Base-by-base conservation (phyloP, 305 asterid species). In the Ilex paraguariensis region DNA sequence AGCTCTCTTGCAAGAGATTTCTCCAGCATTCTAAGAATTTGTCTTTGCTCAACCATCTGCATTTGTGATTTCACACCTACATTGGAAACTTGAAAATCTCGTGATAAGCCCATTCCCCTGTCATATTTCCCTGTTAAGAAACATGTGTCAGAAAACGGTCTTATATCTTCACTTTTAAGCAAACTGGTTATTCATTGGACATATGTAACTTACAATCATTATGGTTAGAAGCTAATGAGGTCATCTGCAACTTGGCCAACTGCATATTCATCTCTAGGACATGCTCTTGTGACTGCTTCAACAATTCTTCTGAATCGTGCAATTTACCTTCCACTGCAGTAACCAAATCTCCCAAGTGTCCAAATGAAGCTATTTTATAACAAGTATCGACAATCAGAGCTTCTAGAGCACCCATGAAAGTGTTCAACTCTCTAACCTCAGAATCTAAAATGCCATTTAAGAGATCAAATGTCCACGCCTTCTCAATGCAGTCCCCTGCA, bases 231-330 rank as follows among this genome's bases (percentile, higher is more conserved):
- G 79, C 67, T 48, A 82, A 69, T 13, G 98, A 92, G 61, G 82
- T 76, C 87, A 90, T 77, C 86, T 85, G 91, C 83, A 87, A 75
- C 84, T 87, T 89, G 58, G 94, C 86, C 60, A 89, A 73, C 57
- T 79, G 86, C 66, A 87, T 84, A 77, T 84, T 86, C 86, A 87
- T 73, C 79, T 77, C 90, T 73, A 85, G 72, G 65, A 90, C 54
- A 31, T 75, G 80, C 33, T 90, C 97, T 59, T 81, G 88, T 17
- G 79, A 74, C 66, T 60, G 87, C 68, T 80, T 83, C 61, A 87
- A 63, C 8, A 75, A 64, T 64, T 76, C 87, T 72, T 82, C 96
- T 0, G 85, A 82, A 51, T 76, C 78, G 8, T 75, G 88, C 75
- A 90, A 67, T 63, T 86, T 87, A 51, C 67, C 71, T 50, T 61